Evolutionary conservation across 208 protist genomes (phyloP), one percentile per base, ranked within the genome.

Genomic region (Crithidia mellificae): DNA sequence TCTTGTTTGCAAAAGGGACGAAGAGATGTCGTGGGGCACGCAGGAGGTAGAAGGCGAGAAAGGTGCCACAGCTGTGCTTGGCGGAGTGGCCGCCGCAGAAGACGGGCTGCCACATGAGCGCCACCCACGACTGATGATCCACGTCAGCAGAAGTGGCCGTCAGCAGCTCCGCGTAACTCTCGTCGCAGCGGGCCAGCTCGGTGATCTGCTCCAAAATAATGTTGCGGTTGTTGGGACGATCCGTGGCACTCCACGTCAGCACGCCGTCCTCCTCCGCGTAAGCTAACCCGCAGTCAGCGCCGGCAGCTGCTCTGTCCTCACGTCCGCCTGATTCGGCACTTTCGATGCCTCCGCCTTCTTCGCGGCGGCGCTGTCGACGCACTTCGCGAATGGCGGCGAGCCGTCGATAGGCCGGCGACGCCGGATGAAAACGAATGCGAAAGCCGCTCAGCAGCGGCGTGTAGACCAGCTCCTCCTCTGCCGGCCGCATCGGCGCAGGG

Each of bases 61-160:
- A 96, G 53, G 80, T 80, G 38, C 90, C 90, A 69, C 85, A 90
- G 73, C 80, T 91, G 77, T 92, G 68, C 76, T 96, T 92, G 12
- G 85, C 78, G 9, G 79, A 77, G 67, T 96, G 90, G 27, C 76
- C 74, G 55, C 86, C 83, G 72, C 81, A 85, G 77, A 87, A 96
- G 30, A 92, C 86, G 8, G 90, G 90, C 67, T 90, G 84, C 87
- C 87, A 93, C 63, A 96, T 76, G 20, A 96, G 68, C n/a, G 85
- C 85, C 38, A 96, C 69, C 88, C 90, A 96, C 54, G 90, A 96
- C 70, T 90, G 84, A 55, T 90, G 71, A 64, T 92, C 85, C 2
- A 93, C 55, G 63, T 96, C 90, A 1, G 83, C 77, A 0, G 85
- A 88, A 19, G 78, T 86, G 38, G 79, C 85, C 27, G 65, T 91